A percentile compares a stretch with the other conserved stretches of the same genome.
phyloP scores from a whole-genome alignment of 495 filamentous ascomycete genomes.

The Hyphodiscus hymeniophilus region DNA sequence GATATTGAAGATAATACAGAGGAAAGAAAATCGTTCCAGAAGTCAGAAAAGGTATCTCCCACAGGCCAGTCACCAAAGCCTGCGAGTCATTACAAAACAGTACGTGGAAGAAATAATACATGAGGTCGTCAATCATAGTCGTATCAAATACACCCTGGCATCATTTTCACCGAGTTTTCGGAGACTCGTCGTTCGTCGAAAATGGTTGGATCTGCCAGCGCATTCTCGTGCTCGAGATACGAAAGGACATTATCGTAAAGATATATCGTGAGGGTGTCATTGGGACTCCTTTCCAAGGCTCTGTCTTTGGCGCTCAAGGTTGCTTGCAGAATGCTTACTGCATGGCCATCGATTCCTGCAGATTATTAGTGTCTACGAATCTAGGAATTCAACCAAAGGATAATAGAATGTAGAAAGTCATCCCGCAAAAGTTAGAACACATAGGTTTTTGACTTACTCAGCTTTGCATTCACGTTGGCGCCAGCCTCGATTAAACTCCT shows the following conservation, averaged over 20 bases:
- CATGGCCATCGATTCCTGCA: not conserved
- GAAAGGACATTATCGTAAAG: conserved; percentile 14
- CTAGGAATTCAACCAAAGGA: too few relatives aligned
- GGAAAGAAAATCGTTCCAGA: too few relatives aligned
- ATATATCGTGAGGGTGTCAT: conserved; percentile 3
- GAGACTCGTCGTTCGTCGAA: conserved; percentile 7
- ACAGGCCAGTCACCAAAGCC: too few relatives aligned
- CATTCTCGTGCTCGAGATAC: conserved; percentile 15
- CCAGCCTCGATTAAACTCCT: conserved; percentile 19
- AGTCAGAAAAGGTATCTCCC: too few relatives aligned
- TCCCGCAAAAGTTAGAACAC: not conserved
- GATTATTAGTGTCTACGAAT: not conserved
- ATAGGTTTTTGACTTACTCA: not conserved
- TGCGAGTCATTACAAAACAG: too few relatives aligned
- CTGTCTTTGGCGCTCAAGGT: conserved; percentile 3
- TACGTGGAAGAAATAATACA: too few relatives aligned
- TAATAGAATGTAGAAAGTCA: not conserved
- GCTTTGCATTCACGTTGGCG: conserved; percentile 17
- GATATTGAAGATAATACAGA: too few relatives aligned
- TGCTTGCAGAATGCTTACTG: conserved; percentile 13
- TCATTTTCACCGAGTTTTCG: not conserved
- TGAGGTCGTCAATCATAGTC: too few relatives aligned
- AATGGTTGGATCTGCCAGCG: conserved; percentile 8
- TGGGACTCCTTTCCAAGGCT: not conserved
- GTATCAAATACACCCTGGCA: not conserved